These are phyloP conservation scores for Hypoxylon lenormandii DNA, from an alignment of 495 filamentous ascomycete genomes.

Conservation along the genomic window DNA sequence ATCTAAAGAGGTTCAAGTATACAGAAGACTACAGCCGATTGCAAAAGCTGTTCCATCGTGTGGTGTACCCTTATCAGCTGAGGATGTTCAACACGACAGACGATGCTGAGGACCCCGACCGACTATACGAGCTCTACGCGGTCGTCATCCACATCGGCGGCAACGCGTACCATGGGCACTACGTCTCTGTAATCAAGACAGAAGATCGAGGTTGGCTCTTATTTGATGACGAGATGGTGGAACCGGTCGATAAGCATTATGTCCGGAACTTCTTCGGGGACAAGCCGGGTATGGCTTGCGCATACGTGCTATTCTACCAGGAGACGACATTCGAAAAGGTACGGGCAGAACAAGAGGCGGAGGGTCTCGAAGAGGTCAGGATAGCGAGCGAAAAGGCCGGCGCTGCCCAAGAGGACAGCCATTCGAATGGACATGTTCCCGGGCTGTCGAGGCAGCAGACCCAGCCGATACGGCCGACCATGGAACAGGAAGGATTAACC, in stretches of 20 bases:
- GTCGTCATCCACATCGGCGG: constrained; percentile 99
- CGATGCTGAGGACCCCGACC: constrained; percentile 93
- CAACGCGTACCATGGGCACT: constrained; percentile 98
- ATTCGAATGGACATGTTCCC: constrained; percentile 54
- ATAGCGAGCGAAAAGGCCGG: constrained; percentile 67
- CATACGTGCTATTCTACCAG: constrained; percentile 97
- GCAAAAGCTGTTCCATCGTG: constrained; percentile 96
- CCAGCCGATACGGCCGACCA: constrained; percentile 55
- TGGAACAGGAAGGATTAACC: constrained; percentile 66
- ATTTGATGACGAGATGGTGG: constrained; percentile 98
- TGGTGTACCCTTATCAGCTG: constrained; percentile 95
- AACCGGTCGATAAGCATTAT: constrained; percentile 95
- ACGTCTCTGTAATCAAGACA: constrained; percentile 97
- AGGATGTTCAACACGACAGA: constrained; percentile 98
- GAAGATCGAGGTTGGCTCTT: constrained; percentile 94
- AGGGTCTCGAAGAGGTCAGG: constrained; percentile 75
- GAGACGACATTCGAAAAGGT: constrained; percentile 93
- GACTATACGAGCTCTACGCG: constrained; percentile 95
- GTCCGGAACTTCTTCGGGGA: constrained; percentile 99
- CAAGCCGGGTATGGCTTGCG: constrained; percentile 87
- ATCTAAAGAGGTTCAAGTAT: constrained; percentile 97
- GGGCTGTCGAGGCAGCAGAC: constrained; percentile 57
- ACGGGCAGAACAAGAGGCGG: constrained; percentile 81
- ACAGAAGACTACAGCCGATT: constrained; percentile 92
- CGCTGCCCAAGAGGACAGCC: constrained; percentile 60